Base-by-base conservation (phyloP, 2,329 filamentous ascomycete genomes). In the Neobulgaria alba region DNA sequence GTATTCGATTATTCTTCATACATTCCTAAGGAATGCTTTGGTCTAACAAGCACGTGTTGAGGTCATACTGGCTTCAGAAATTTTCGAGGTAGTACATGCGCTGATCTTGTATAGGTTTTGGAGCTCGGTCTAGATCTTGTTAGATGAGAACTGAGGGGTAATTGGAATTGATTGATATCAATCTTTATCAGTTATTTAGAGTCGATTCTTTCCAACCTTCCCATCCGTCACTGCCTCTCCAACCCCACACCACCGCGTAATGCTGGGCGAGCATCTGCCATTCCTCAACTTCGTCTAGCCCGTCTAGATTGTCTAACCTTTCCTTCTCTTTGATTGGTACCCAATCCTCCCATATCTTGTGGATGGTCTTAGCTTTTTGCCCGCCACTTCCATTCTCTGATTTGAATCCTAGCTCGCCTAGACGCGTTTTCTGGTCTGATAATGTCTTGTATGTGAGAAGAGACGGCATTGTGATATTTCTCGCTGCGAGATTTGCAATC, bases 271-370 rank as follows among this genome's bases (percentile, higher is more conserved):
- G 63, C 52, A 98, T 63, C 55, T 82, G 72, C 83, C 92, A 94
- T 65, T 98, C 92, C 63, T 98, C 92, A 17, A 95, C 73, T 63
- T 98, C 92, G 64, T 98, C 92, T 47, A 98, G 63, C 55, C 92
- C 88, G 61, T 98, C 89, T 18, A 95, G 61, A 9, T 67, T 63
- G 49, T 89, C 82, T 1, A 96, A 77, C 35, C 89, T 70, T 56
- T 85, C 80, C 62, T 86, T 89, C 63, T 96, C 90, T 2, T 67
- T 66, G 1, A 68, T 58, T 0, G 59, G 57, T 3, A 94, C 69
- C 88, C 90, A 96, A 1, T 64, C 64, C 38, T 82, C 72, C 81
- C 85, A 95, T 29, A 95, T 75, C n/a, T 72, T 72, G 50, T 77
- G 68, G 26, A 84, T 70, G 56, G 79, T 77, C 19, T 70, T 70